Evolutionary conservation across 1,284 basidiomycete species (phyloP).

Genomic region (Malassezia restricta): DNA sequence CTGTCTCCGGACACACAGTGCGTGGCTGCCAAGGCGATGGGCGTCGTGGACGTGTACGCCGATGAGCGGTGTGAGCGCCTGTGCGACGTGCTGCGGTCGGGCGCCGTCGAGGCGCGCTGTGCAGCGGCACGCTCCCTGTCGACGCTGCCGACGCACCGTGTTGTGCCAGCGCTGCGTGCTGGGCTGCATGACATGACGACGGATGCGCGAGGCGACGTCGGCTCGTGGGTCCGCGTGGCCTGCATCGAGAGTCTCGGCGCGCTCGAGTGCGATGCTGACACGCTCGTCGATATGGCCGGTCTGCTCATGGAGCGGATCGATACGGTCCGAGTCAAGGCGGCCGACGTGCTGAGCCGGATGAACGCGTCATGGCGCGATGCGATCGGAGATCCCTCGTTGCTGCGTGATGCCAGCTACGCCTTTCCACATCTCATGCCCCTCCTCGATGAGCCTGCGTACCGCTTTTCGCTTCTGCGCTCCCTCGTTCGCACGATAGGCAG

Average conservation of each 20-base stretch:
- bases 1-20: conserved; percentile 60
- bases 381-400: background rate
- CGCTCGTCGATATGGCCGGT: conserved; percentile 59
- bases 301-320: conserved; percentile 83
- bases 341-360: conserved; percentile 45
- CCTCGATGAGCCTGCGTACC: background rate
- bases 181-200: conserved; percentile 79
- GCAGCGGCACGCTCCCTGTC: conserved; percentile 61
- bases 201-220: conserved; percentile 91
- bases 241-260: conserved; percentile 55
- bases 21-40: conserved; percentile 61
- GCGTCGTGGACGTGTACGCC: background rate
- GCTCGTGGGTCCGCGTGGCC: conserved; percentile 81
- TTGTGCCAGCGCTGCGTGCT: conserved; percentile 47
- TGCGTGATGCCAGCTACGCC: conserved; percentile 7
- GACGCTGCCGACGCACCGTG: background rate
- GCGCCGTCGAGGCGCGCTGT: conserved; percentile 55
- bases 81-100: conserved; percentile 50
- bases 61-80: background rate
- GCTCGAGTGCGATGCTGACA: background rate
- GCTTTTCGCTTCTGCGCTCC: background rate
- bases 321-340: conserved; percentile 69
- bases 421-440: background rate
- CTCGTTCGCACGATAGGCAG: conserved; percentile 1
- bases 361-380: background rate